phyloP scores from a whole-genome alignment of 2,329 filamentous ascomycete genomes.

The Stenocarpella maydis region DNA sequence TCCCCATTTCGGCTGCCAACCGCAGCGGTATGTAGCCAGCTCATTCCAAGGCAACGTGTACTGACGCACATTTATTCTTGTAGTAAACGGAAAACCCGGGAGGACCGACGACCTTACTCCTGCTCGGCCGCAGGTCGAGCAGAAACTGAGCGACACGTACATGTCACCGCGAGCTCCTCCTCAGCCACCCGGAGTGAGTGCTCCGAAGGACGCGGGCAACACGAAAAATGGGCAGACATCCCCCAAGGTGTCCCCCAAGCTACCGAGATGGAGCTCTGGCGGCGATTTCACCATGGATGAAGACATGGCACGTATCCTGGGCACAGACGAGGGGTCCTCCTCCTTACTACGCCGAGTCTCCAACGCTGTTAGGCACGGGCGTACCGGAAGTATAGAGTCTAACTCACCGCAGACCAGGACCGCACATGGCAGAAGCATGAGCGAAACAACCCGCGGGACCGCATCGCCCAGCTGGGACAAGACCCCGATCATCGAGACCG shows the following conservation, averaged over 20 bases:
- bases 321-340: constrained; percentile 77
- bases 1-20: constrained; percentile 50
- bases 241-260: constrained; percentile 68
- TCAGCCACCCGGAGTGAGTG: constrained; percentile 51
- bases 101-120: constrained; percentile 41
- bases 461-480: constrained; percentile 75
- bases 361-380: constrained; percentile 91
- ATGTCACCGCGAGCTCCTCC: constrained; percentile 67
- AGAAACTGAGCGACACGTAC: constrained; percentile 61
- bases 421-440: constrained; percentile 68
- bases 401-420: constrained; percentile 51
- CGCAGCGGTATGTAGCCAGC: constrained; percentile 53
- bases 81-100: constrained; percentile 49
- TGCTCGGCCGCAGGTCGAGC: constrained; percentile 46
- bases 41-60: constrained; percentile 30
- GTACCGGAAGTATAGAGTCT: constrained; percentile 81
- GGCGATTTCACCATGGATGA: constrained; percentile 95
- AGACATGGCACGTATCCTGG: constrained; percentile 89
- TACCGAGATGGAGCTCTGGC: constrained; percentile 79
- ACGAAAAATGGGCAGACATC: constrained; percentile 48
- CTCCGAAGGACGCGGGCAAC: constrained; percentile 45
- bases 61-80: constrained; percentile 29
- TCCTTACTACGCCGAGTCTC: constrained; percentile 89
- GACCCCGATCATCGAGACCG: constrained; percentile 66
- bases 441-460: constrained; percentile 71